Evolutionary conservation across 192 early-diverging fungal genomes (phyloP), one percentile per base, ranked within the genome.

Genomic region (Podila clonocystis): DNA sequence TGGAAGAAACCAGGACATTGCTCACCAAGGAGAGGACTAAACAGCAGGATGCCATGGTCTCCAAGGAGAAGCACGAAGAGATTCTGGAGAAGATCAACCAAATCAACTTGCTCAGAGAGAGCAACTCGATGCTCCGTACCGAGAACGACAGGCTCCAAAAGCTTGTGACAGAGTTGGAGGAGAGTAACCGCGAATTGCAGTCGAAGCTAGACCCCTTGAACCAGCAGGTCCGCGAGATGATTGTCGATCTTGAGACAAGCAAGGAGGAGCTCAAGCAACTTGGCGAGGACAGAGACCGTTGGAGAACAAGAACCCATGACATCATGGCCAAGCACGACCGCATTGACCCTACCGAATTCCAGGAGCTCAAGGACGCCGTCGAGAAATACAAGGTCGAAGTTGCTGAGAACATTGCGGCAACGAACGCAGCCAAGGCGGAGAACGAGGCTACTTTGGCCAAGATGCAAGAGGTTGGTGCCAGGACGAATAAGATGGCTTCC

Each of bases 281-380:
- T 19, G 87, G 86, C 5, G 93, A 93, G 78, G 90, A 89, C 73
- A 85, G 84, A 41, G 77, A 80, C 34, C 86, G 90, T 3, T 94
- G 94, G 93, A 93, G 91, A 78, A 89, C 83, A 36, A 85, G 95
- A 12, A 87, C 91, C 26, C 85, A 89, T 65, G 90, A 93, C 61
- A 91, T 96, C 55, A 80, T 96, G 59, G 87, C 87, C 28, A 93
- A 92, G 69, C 93, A 94, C 82, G 86, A 93, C 84, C 88, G 92
- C 61, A 91, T 96, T 41, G 95, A 96, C 76, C 95, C 95, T 0
- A 89, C 86, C 26, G 95, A 93, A 68, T 90, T 91, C 80, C 84
- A 93, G 68, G 74, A 88, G 17, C 88, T 95, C 22, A 89, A 94
- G 80, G 67, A 85, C 26, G 75, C 88, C 50, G 82, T 90, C 22